Evolutionary conservation across 352 stramenopile species (phyloP).

Genomic region (Phytophthora macrochlamydospora): DNA sequence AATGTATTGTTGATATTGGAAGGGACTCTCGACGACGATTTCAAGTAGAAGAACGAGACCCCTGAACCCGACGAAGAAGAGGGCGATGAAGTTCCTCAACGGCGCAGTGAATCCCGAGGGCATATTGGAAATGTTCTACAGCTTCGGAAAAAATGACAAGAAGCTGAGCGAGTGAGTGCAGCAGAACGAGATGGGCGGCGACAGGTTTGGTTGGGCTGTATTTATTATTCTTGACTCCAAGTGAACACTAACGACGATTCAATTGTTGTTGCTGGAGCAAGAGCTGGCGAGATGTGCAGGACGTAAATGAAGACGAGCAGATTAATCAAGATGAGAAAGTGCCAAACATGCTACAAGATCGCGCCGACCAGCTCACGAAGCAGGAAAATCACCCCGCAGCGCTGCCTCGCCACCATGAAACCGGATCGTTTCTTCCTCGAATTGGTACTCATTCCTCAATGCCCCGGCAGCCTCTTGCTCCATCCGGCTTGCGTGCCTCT

Average conservation of each 20-base stretch:
- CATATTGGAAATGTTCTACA: slow-evolving; percentile 39
- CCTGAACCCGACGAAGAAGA: slow-evolving; percentile 18
- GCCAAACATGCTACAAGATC: slow-evolving; percentile 40
- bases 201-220: slow-evolving; percentile 30
- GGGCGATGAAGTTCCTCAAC: slow-evolving; percentile 22
- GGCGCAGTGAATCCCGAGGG: slow-evolving; percentile 15
- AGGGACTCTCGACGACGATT: slow-evolving; percentile 17
- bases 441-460: slow-evolving; percentile 7
- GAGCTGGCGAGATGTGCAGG: slow-evolving; percentile 18
- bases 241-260: neutral
- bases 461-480: slow-evolving; percentile 21
- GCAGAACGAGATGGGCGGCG: slow-evolving; percentile 38
- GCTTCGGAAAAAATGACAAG: slow-evolving; percentile 46
- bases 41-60: slow-evolving; percentile 23
- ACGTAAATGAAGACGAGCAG: slow-evolving; percentile 12
- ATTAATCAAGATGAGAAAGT: slow-evolving; percentile 21
- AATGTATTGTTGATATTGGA: slow-evolving; percentile 4
- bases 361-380: slow-evolving; percentile 29
- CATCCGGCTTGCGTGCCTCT: slow-evolving; percentile 25
- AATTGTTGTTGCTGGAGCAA: slow-evolving; percentile 6
- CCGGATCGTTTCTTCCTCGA: slow-evolving; percentile 17
- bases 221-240: neutral
- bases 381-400: slow-evolving; percentile 10
- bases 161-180: slow-evolving; percentile 45
- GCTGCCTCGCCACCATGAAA: slow-evolving; percentile 5